These are phyloP conservation scores for Cercophora samala DNA, from an alignment of 495 filamentous ascomycete species.

Conservation along the genomic window DNA sequence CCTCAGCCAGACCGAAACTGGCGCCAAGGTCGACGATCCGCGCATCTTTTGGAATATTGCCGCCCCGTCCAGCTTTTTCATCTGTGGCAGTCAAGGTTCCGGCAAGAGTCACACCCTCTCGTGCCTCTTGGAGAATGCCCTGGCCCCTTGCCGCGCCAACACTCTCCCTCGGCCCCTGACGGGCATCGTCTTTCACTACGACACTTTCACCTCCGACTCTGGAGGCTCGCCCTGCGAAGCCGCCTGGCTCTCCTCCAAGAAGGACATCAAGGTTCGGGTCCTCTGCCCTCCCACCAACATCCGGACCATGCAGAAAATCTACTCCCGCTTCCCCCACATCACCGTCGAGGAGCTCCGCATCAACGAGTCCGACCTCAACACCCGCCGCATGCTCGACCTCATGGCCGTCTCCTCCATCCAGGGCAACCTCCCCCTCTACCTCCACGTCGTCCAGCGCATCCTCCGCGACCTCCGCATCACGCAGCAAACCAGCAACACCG, in stretches of 20 bases:
- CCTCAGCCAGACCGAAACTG: no score
- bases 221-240: conserved; percentile 62
- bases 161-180: no score
- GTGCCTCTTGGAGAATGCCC: no score
- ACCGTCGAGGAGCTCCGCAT: conserved; percentile 54
- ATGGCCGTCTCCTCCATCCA: conserved; percentile 64
- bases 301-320: conserved; percentile 42
- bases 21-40: no score
- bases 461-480: conserved; percentile 57
- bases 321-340: conserved; percentile 48
- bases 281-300: conserved; percentile 63
- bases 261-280: conserved; percentile 55
- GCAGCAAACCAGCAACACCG: conserved; percentile 34
- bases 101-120: no score
- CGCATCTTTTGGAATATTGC: no score
- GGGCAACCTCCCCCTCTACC: conserved; percentile 57
- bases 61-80: no score
- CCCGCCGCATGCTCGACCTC: conserved; percentile 61
- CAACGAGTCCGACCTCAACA: conserved; percentile 57
- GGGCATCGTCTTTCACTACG: no score
- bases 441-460: conserved; percentile 56
- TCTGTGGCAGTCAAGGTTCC: no score
- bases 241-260: conserved; percentile 58
- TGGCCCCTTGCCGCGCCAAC: no score
- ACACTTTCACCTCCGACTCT: conserved; percentile 55